Evolutionary conservation across 2,329 filamentous ascomycete genomes (phyloP), one percentile per base, ranked within the genome.

Genomic region (Ophiostoma ips): DNA sequence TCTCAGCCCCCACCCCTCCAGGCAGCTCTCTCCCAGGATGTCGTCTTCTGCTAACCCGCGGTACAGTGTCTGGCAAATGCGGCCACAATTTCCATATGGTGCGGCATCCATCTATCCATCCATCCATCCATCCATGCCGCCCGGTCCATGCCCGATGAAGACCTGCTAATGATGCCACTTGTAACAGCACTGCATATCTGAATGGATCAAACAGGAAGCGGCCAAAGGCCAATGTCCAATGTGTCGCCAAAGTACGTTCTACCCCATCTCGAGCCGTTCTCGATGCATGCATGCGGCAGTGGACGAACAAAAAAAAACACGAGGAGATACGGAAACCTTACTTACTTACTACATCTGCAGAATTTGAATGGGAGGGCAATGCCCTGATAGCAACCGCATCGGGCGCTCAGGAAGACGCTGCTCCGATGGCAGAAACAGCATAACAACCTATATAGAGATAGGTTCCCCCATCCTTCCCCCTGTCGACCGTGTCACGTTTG

Each of bases 41-140:
- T 16, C 15, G 7, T 13, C 35, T 5, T 6, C 35, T 41, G 21
- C 43, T 46, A 33, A 46, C 43, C 15, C 16, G 13, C 28, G n/a
- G n/a, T 15, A 9, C 19, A 95, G 90, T 95, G 57, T 89, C 92
- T 54, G 92, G 92, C 40, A 94, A 90, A 71, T 98, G 92, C 68
- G 90, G 88, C 5, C 92, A 98, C 66, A 95, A 87, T 55, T 98
- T 98, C 63, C 92, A 98, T 67, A 94, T 95, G 86, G 88, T 94
- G 34, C 9, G 45, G 10, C 5, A 11, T 28, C 13, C 1, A 4
- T 13, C 3, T 11, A 13, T 8, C n/a, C 5, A 11, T 28, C 13
- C n/a, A n/a, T n/a, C n/a, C n/a, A n/a, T n/a, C n/a, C 1, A 4
- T 13, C 3, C 12, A 13, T 8, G 13, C 9, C n/a, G 16, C 13